Evolutionary conservation across 2,329 filamentous ascomycete species (phyloP).

Genomic region (Colletotrichum sp.): DNA sequence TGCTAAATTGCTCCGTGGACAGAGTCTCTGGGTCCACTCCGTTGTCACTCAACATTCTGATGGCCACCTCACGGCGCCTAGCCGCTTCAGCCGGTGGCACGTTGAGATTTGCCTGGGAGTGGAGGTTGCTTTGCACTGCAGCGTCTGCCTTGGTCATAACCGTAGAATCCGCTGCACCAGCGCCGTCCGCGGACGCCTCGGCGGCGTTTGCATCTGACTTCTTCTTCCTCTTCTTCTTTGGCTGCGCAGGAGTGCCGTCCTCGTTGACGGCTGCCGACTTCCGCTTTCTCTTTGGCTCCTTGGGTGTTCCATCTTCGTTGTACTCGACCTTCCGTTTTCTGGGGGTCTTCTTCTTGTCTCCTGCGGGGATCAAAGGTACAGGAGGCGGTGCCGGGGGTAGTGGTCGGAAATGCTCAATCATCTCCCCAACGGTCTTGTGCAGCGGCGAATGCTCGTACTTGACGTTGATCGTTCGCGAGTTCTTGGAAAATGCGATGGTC

Average conservation of each 20-base stretch:
- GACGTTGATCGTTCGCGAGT: conserved; percentile 51
- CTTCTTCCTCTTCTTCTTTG: conserved; percentile 3
- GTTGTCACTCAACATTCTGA: conserved; percentile 49
- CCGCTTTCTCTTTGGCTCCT: conserved; percentile 12
- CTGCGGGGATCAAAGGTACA: conserved; percentile 24
- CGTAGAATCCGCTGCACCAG: background rate
- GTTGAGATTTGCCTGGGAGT: conserved; percentile 18
- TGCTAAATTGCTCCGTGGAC: conserved; percentile 60
- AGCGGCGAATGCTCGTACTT: conserved; percentile 62
- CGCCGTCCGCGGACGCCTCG: background rate
- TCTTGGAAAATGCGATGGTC: conserved; percentile 53
- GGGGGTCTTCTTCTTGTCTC: conserved; percentile 31
- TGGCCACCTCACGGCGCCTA: conserved; percentile 54
- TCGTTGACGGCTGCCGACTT: conserved; percentile 13
- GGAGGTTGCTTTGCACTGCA: conserved; percentile 21
- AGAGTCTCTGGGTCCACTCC: conserved; percentile 57
- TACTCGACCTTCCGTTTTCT: conserved; percentile 24
- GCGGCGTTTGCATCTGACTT: background rate
- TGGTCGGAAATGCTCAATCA: conserved; percentile 52
- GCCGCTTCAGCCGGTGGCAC: conserved; percentile 51
- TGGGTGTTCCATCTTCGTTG: background rate
- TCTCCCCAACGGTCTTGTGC: conserved; percentile 59
- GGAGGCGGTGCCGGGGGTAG: conserved; percentile 37
- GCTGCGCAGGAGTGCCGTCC: conserved; percentile 23
- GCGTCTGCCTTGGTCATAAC: conserved; percentile 10